Base-by-base conservation (phyloP, 768 basidiomycete genomes). In the Dentipellis sp. region DNA sequence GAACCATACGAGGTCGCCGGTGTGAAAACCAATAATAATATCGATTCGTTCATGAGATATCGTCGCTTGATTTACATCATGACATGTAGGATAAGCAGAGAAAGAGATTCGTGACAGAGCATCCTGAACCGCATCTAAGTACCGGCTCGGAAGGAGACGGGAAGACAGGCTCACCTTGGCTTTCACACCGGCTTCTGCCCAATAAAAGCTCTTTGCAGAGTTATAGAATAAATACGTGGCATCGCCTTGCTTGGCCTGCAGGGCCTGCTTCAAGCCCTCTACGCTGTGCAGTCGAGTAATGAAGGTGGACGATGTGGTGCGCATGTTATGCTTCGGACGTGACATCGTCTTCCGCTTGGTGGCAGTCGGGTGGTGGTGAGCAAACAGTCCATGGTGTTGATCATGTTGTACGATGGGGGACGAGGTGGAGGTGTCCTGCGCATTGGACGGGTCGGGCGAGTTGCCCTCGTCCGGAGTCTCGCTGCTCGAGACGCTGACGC, bases 1-100 rank as follows among this genome's bases (percentile, higher is more conserved):
- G 55, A 98, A 76, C 97, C 97, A 98, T 50, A 98, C 72, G 38
- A 99, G 74, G 72, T 99, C 97, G n/a, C 97, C 97, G 0, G 94
- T 90, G 59, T 75, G 79, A 67, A 97, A 97, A 5, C 95, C 97
- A 63, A 97, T 87, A 57, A 97, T 79, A 6, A 97, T 76, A 64
- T 97, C 94, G 36, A 97, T 71, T 46, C 83, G 81, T 42, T 92
- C 86, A 10, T 86, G 72, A 3, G 83, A 85, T 7, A 89, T 83
- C 1, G 94, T 97, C 1, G 80, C 69, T 5, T 75, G 68, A 62
- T 97, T 95, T 34, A 95, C 83, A 64, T 92, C 86, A 67, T 95
- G 91, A 66, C 93, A 94, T 1, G 94, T 97, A 4, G 92, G 93
- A 63, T 86, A 79, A 12, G 86, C 82, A 48, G 88, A 83, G 71